These are phyloP conservation scores for Talaromyces nanjingensis DNA, from an alignment of 495 filamentous ascomycete species.

Conservation along the genomic window DNA sequence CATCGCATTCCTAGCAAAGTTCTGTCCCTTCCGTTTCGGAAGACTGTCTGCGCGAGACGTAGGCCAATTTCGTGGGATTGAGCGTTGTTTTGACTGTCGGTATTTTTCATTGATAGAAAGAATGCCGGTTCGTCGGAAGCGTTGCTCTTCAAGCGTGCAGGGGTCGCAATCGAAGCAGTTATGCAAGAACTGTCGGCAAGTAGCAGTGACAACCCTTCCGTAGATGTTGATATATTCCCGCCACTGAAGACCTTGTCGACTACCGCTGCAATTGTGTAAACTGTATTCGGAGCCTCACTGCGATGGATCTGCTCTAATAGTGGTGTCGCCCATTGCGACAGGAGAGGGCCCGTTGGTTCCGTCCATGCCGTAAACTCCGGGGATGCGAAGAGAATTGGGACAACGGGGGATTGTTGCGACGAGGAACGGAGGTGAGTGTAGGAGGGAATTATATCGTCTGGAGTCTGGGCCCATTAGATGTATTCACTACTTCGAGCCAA, in stretches of 20 bases:
- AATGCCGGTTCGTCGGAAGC: constrained; percentile 29
- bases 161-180: constrained; percentile 22
- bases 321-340: constrained; percentile 23
- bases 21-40: constrained; percentile 58
- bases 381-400: constrained; percentile 31
- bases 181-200: constrained; percentile 19
- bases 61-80: constrained; percentile 34
- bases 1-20: constrained; percentile 56
- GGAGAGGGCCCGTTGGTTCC: constrained; percentile 24
- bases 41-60: constrained; percentile 72
- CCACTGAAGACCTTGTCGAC: constrained; percentile 28
- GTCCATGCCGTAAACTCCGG: constrained; percentile 36
- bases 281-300: constrained; percentile 2
- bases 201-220: constrained; percentile 31
- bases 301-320: constrained; percentile 12
- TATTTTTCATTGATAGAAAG: constrained; percentile 16
- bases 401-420: constrained; percentile 9
- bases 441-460: constrained; percentile 10
- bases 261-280: constrained; percentile 28
- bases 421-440: constrained; percentile 10
- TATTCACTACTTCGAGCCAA: background rate
- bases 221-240: constrained; percentile 8
- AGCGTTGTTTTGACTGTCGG: background rate
- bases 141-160: constrained; percentile 25
- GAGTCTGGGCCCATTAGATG: constrained; percentile 16